phyloP scores from a whole-genome alignment of 208 protist genomes.

The Novymonas esmeraldas region DNA sequence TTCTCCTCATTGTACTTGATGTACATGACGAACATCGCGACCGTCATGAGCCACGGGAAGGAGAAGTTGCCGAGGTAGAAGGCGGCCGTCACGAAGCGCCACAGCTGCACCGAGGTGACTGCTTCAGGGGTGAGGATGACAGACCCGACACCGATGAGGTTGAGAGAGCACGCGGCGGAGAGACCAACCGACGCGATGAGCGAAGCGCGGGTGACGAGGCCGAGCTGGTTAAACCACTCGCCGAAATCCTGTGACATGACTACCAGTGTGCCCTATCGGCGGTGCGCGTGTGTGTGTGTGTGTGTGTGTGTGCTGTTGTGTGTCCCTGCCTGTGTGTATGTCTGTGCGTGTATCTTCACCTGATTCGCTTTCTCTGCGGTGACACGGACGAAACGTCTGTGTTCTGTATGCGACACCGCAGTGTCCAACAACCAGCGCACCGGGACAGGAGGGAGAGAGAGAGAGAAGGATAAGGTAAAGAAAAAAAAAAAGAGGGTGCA shows the following conservation, averaged over 20 bases:
- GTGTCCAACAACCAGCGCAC: too few relatives aligned
- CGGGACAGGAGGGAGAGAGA: too few relatives aligned
- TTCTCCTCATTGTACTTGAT: slow-evolving; percentile 75
- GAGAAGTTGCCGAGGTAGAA: slow-evolving; percentile 86
- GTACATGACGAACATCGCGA: slow-evolving; percentile 83
- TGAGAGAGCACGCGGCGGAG: slow-evolving; percentile 48
- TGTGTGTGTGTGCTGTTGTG: not conserved
- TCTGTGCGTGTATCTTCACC: slow-evolving; percentile 13
- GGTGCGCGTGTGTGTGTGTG: not conserved
- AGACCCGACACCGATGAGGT: slow-evolving; percentile 28
- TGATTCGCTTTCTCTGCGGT: not conserved
- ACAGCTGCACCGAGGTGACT: slow-evolving; percentile 55
- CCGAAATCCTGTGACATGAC: slow-evolving; percentile 71
- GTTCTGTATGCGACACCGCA: too few relatives aligned
- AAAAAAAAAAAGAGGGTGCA: too few relatives aligned
- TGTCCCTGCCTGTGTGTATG: not conserved
- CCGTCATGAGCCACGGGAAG: slow-evolving; percentile 76
- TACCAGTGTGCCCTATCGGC: not conserved
- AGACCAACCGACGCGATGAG: slow-evolving; percentile 49
- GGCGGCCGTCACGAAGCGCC: slow-evolving; percentile 68
- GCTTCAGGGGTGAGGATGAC: slow-evolving; percentile 46
- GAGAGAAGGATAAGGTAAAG: too few relatives aligned
- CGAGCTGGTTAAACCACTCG: slow-evolving; percentile 67
- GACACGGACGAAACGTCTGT: too few relatives aligned
- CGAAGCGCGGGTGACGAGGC: slow-evolving; percentile 53